Evolutionary conservation across 2,329 filamentous ascomycete genomes (phyloP), one percentile per base, ranked within the genome.

Genomic region (Colletotrichum plurivorum): DNA sequence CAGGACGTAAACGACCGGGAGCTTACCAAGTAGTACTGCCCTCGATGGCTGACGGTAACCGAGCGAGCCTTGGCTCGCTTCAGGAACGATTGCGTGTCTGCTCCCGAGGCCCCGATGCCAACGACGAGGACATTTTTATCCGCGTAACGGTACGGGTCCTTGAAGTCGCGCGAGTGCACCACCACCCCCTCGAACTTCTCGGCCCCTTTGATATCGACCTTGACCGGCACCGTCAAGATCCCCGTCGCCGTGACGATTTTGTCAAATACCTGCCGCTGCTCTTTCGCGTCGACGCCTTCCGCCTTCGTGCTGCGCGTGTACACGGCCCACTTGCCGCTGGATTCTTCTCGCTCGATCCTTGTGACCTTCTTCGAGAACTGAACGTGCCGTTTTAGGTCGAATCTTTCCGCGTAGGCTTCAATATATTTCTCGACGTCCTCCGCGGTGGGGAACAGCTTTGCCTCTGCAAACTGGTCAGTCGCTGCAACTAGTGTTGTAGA

Each of bases 101-200:
- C 87, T 12, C 93, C 93, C 1, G 93, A 95, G 13, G 93, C 93
- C 72, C 93, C 93, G 71, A 89, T 92, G 64, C 93, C 93, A 74
- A 95, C 93, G 73, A 95, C 84, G 70, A 95, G 82, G 48, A 95
- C 83, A 77, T 95, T 73, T n/a, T 74, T 63, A 5, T 22, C 71
- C 22, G 63, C 54, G 57, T 71, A 73, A 15, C 27, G 20, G 7
- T 54, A 31, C 0, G 68, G 54, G 9, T 71, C 61, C n/a, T 72
- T 71, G 45, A 71, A 73, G 4, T 68, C 55, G 7, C 63, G 46
- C 2, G 67, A 72, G 57, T 73, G 73, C 7, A 71, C 52, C 1
- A 66, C 45, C 4, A 66, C 61, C 22, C 73, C 73, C 25, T 58
- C 53, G 16, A 74, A 73, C 36, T 69, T 63, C 2, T 73, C 68